These are phyloP conservation scores for Thalassiosira profunda DNA, from an alignment of 108 stramenopile species.

Conservation along the genomic window DNA sequence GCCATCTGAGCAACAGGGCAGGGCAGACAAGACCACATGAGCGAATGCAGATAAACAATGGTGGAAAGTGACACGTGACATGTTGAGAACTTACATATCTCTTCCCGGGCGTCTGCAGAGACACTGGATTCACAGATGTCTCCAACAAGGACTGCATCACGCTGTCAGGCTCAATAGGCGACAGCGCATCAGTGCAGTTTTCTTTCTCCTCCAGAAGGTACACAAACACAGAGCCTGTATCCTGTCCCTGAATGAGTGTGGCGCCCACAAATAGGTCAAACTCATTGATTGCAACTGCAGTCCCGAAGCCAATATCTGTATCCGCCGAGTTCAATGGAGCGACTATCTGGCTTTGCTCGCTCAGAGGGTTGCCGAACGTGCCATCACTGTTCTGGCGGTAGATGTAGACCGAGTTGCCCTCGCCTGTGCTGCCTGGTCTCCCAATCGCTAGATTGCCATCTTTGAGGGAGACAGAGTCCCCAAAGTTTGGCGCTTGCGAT, in stretches of 20 bases:
- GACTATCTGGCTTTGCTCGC: too few relatives aligned
- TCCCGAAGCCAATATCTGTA: neutral
- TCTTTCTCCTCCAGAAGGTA: neutral
- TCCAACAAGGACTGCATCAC: too few relatives aligned
- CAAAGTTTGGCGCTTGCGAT: neutral
- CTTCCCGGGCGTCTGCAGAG: slow-evolving; percentile 3
- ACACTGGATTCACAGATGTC: neutral
- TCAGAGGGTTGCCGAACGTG: too few relatives aligned
- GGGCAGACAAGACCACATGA: too few relatives aligned
- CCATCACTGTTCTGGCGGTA: neutral
- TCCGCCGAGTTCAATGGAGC: neutral
- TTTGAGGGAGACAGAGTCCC: neutral
- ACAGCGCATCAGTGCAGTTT: too few relatives aligned
- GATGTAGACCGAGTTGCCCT: neutral
- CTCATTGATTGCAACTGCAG: neutral
- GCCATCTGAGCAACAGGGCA: too few relatives aligned
- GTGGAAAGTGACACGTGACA: too few relatives aligned
- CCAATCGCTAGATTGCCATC: slow-evolving; percentile 2
- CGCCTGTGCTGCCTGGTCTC: neutral
- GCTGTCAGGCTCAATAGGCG: too few relatives aligned
- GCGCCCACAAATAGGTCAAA: neutral
- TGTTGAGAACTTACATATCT: too few relatives aligned
- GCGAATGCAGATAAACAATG: too few relatives aligned
- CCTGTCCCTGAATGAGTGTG: neutral
- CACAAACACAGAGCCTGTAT: slow-evolving; percentile 1